Percentiles rank a stretch among this genome's conserved stretches.
Conservation (phyloP, 192 early-diverging fungal species). For the Entomortierella lignicola region DNA sequence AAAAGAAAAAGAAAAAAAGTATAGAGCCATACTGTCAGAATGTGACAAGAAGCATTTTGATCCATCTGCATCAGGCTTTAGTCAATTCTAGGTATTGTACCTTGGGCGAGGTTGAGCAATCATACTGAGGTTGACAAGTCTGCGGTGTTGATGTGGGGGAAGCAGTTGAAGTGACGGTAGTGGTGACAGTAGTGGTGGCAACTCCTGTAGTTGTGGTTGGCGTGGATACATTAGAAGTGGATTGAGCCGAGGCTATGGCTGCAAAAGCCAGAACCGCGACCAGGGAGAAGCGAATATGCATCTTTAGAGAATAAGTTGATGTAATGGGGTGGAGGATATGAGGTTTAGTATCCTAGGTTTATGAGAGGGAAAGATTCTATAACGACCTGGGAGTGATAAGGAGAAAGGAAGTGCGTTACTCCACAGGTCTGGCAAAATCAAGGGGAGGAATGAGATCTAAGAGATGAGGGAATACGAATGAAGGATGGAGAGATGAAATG, state of each 20-base stretch:
- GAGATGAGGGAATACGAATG: not conserved
- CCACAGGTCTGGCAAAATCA: not conserved
- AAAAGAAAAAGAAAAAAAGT: not conserved
- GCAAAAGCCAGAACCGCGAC: not conserved
- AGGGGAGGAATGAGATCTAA: not conserved
- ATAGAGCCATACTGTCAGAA: no score
- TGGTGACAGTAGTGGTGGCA: constrained; percentile 5
- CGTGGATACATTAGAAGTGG: not conserved
- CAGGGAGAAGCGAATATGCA: not conserved
- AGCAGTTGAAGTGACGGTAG: constrained; percentile 3
- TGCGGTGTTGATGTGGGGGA: no score
- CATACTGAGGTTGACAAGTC: constrained; percentile 31
- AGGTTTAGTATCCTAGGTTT: no score
- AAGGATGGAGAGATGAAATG: not conserved
- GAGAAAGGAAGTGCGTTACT: no score
- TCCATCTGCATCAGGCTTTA: not conserved
- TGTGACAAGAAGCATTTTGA: not conserved
- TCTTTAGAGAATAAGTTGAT: no score
- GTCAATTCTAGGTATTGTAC: constrained; percentile 17
- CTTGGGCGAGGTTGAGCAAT: constrained; percentile 38
- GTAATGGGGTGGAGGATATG: no score
- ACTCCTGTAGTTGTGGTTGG: not conserved
- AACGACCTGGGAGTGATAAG: no score
- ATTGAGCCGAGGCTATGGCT: not conserved
- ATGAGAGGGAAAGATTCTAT: no score